Base-by-base conservation (phyloP, 2,329 filamentous ascomycete genomes). In the Xylariales sp. region DNA sequence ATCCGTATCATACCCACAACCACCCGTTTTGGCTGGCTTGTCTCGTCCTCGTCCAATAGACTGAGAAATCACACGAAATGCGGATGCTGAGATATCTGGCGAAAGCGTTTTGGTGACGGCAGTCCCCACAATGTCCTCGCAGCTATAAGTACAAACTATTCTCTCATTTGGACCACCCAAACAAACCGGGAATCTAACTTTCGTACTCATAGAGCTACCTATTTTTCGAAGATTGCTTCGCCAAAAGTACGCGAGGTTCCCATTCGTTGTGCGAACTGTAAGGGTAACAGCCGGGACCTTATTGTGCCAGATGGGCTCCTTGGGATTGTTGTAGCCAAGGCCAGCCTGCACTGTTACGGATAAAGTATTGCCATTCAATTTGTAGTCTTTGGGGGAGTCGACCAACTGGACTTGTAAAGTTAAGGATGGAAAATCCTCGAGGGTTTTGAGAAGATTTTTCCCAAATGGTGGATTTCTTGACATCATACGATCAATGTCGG, bases 381-480 rank as follows among this genome's bases (percentile, higher is more conserved):
- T 21, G n/a, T 24, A 21, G n/a, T 10, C 11, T 5, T 14, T 3
- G 8, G 19, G 20, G 17, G 16, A n/a, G 5, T 24, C 53, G 3
- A 62, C 33, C 13, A 66, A 45, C 6, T 66, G 60, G 23, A 63
- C 54, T 11, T 58, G 51, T 24, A 80, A 43, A 1, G 51, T 63
- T 14, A 82, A 52, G 4, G 59, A 57, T 11, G 93, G 93, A 50
- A 96, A 97, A 0, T 72, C 69, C 2, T 73, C 74, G 8, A 93
- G 61, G 15, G 70, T 67, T 11, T 79, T 76, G 12, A 85, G 64
- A 29, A 94, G 55, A 29, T 82, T 83, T 30, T 76, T 72, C 0
- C 91, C 93, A 54, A 85, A 95, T 0, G 91, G 88, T 0, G 89
- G 87, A 47, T 95, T 88, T 38, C 84, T 83, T 45, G 81, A 83